phyloP scores from a whole-genome alignment of 352 stramenopile genomes.

The Globisporangium camurandrum region DNA sequence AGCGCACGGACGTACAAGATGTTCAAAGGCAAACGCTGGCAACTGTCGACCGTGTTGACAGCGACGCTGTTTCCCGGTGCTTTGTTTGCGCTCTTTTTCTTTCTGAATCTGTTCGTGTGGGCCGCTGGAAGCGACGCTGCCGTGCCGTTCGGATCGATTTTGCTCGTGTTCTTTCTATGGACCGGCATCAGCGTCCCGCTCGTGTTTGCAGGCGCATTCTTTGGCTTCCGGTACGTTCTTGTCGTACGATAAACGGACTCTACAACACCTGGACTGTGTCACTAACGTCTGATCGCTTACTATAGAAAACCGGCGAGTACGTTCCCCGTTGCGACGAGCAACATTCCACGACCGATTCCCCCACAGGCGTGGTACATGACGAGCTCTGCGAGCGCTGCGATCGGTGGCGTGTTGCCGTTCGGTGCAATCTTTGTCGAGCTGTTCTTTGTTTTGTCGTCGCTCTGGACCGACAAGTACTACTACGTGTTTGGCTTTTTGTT shows the following conservation, averaged over 20 bases:
- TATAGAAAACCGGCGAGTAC: constrained; percentile 81
- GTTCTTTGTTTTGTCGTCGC: constrained; percentile 98
- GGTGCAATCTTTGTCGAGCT: constrained; percentile 99
- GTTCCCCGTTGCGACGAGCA: constrained; percentile 96
- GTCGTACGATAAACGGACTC: constrained; percentile 1
- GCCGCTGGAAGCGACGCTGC: constrained; percentile 88
- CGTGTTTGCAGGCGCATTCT: constrained; percentile 98
- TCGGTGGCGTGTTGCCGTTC: constrained; percentile 98
- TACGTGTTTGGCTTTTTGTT: constrained; percentile 99
- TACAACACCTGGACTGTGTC: background rate
- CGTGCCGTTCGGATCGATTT: constrained; percentile 96
- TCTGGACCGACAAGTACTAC: constrained; percentile 99
- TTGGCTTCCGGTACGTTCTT: constrained; percentile 93
- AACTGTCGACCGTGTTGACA: constrained; percentile 94
- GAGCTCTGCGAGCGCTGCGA: constrained; percentile 86
- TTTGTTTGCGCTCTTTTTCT: constrained; percentile 95
- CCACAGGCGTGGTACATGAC: constrained; percentile 99
- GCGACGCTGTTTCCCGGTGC: constrained; percentile 96
- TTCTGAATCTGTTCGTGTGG: constrained; percentile 96
- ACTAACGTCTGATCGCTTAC: background rate
- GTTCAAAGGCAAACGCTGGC: constrained; percentile 99
- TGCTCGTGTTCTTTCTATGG: constrained; percentile 98
- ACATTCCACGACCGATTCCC: constrained; percentile 97
- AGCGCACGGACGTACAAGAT: constrained; percentile 98
- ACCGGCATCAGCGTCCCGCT: constrained; percentile 98